Percentiles rank a stretch among this genome's conserved stretches.
phyloP scores from a whole-genome alignment of 2,329 filamentous ascomycete genomes.

The Chaetomiaceae sp. region DNA sequence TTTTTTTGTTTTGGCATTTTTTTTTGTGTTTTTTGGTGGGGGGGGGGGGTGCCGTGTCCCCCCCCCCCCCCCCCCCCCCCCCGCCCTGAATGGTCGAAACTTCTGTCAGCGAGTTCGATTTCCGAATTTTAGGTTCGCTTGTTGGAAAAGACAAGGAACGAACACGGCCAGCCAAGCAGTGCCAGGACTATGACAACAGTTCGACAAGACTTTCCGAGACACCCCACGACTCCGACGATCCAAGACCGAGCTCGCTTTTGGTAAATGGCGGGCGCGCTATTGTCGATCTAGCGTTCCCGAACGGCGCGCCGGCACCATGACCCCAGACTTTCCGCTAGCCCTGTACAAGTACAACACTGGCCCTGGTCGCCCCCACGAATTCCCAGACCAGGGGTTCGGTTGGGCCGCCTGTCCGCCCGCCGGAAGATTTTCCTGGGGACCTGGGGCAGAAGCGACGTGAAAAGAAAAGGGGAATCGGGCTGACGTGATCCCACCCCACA shows the following conservation, averaged over 20 bases:
- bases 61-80: too few species aligned
- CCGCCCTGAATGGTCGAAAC: too few species aligned
- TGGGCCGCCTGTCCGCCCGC: conserved; percentile 3
- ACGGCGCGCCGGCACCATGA: conserved; percentile 1
- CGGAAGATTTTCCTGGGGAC: conserved; percentile 17
- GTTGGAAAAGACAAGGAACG: too few species aligned
- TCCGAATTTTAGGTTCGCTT: too few species aligned
- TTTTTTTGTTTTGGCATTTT: too few species aligned
- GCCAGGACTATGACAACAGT: too few species aligned
- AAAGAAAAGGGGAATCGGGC: conserved; percentile 7
- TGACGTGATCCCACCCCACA: conserved; percentile 20
- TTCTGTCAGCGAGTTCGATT: too few species aligned
- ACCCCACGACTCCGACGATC: not conserved
- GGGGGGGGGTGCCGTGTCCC: too few species aligned
- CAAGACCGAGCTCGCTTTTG: not conserved
- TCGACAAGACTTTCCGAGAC: not conserved
- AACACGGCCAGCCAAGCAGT: conserved; percentile 1
- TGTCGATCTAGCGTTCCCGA: conserved; percentile 7
- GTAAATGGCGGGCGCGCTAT: conserved; percentile 1
- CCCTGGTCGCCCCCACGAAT: conserved; percentile 10
- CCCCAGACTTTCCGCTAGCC: conserved; percentile 7
- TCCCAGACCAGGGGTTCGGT: conserved; percentile 5
- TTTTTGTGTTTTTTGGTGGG: too few species aligned
- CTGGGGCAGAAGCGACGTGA: not conserved
- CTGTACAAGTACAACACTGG: too few species aligned